phyloP scores from a whole-genome alignment of 805 yeast genomes.

The Isabelozyma heimii region DNA sequence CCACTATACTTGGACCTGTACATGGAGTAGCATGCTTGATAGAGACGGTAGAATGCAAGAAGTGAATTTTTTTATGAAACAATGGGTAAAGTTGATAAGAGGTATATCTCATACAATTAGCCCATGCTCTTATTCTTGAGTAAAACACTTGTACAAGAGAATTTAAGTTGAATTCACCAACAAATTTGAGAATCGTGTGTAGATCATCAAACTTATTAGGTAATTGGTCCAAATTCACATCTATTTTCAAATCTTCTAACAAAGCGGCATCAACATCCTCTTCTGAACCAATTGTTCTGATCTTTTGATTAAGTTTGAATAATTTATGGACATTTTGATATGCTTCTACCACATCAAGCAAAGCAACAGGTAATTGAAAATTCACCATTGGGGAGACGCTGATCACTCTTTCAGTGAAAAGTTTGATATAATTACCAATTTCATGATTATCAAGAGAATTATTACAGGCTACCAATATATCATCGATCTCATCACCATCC shows the following conservation, averaged over 20 bases:
- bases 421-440: conserved; percentile 30
- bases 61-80: conserved; percentile 73
- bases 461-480: conserved; percentile 12
- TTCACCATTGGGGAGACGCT: conserved; percentile 85
- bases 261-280: conserved; percentile 23
- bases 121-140: conserved; percentile 47
- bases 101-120: conserved; percentile 32
- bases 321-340: conserved; percentile 36
- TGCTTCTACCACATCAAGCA: conserved; percentile 52
- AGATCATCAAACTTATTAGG: conserved; percentile 39
- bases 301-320: conserved; percentile 14
- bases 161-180: conserved; percentile 33
- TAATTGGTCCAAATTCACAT: conserved; percentile 19
- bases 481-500: conserved; percentile 8
- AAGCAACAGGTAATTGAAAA: conserved; percentile 66
- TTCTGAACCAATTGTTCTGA: conserved; percentile 18
- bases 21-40: conserved; percentile 88
- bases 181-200: conserved; percentile 33
- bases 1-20: conserved; percentile 81
- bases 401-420: conserved; percentile 51
- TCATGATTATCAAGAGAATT: conserved; percentile 27
- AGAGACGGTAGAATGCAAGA: conserved; percentile 79
- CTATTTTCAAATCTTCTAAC: conserved; percentile 23
- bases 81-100: conserved; percentile 42
- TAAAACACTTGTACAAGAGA: conserved; percentile 51